Base-by-base conservation (phyloP, 768 basidiomycete species). In the Lyophyllum semitale region DNA sequence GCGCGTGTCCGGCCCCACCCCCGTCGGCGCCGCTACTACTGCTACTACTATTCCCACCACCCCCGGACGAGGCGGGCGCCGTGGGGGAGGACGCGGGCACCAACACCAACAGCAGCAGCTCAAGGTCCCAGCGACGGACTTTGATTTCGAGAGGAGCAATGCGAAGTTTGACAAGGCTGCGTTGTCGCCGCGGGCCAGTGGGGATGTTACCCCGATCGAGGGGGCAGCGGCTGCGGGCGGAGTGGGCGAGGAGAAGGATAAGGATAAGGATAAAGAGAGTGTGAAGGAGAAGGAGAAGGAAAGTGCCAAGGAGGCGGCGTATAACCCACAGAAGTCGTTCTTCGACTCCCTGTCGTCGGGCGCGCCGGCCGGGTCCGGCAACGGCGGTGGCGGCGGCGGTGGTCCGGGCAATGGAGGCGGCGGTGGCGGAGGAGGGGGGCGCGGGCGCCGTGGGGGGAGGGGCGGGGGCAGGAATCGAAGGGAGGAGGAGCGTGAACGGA, bases 401-500 rank as follows among this genome's bases (percentile, higher is more conserved):
- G 52, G 58, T 33, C 58, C 66, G 25, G 66, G 68, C n/a, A 63
- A 76, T 25, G 76, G 77, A 15, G 70, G 79, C 23, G 35, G 49
- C n/a, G 12, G 73, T 78, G 2, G 62, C 5, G 43, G 43, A 4
- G 15, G 76, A 5, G 68, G 76, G 11, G 62, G 70, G 29, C 77
- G 83, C 0, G 74, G 79, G 0, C 73, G 79, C 9, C 77, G 79
- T 0, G 73, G 72, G 33, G 78, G 71, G 0, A 89, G 79, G 0
- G 73, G 72, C 32, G 78, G 71, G 0, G 90, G 86, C 1, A 75
- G 87, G 49, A 89, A 84, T 61, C 78, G 91, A 61, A 72, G 91
- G 41, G 91, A 93, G 61, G 92, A 93, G 62, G 91, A 93, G 66
- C 72, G 91, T 56, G 89, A 91, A 69, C 84, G 82, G 70, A 93